Percentiles rank a stretch among this genome's conserved stretches.
phyloP scores from a whole-genome alignment of 2,329 filamentous ascomycete species.

The Calonectria naviculata region DNA sequence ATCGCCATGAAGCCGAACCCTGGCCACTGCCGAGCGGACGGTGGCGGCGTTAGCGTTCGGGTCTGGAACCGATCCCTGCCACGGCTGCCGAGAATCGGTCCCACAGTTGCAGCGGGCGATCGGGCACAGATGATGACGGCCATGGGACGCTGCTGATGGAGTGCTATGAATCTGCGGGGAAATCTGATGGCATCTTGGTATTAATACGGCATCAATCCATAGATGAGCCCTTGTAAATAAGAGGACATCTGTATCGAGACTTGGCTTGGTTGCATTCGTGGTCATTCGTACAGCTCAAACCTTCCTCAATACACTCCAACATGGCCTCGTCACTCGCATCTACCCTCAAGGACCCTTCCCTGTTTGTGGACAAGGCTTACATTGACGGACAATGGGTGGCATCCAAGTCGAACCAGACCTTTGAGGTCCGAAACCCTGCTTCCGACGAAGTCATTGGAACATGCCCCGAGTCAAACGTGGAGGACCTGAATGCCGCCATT shows the following conservation, averaged over 20 bases:
- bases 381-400: not conserved
- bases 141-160: not conserved
- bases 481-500: not conserved
- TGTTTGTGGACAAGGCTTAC: not conserved
- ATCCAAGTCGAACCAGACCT: not conserved
- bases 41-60: not conserved
- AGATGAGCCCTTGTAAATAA: not conserved
- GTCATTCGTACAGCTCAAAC: not conserved
- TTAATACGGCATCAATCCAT: not conserved
- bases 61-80: not conserved
- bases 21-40: not conserved
- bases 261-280: not conserved
- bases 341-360: not conserved
- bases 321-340: not conserved
- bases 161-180: not conserved
- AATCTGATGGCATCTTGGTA: not conserved
- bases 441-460: not conserved
- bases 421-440: not conserved
- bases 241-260: not conserved
- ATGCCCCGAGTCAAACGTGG: not conserved
- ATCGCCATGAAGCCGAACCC: not conserved
- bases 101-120: not conserved
- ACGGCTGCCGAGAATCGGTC: not conserved
- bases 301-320: not conserved
- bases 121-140: not conserved